Evolutionary conservation across 371 early-diverging fungal genomes (phyloP), one percentile per base, ranked within the genome.

Genomic region (Mucor velutinosus): DNA sequence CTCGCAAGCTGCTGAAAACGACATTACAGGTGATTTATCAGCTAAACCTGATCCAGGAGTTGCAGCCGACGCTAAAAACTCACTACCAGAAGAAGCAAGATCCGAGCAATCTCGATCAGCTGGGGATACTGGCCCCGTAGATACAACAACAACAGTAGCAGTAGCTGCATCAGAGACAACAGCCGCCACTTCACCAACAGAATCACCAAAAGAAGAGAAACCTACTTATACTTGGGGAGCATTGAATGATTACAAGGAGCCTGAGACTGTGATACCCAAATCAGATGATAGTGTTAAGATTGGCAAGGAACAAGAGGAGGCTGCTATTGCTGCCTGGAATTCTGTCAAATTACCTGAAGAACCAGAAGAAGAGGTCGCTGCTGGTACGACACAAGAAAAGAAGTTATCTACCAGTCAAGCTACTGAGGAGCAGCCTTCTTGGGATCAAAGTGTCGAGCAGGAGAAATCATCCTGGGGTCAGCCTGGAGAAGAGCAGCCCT

Each of bases 281-380:
- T 3, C 49, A 23, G 21, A 49, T 5, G 23, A 23, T 21, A 23
- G 21, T 11, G 21, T 21, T 2, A 49, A 49, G 11, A 49, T 49
- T 49, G 49, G n/a, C 10, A 49, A 62, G 23, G 62, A 32, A 27
- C 29, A 62, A 19, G 53, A 62, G 23, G 62, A 62, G 21, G 49
- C 21, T 12, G 62, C 53, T 35, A 21, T 62, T 33, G 33, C 23
- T 49, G 33, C 37, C 21, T 62, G 62, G 62, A 17, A 35, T 2
- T 7, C 53, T 14, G 55, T 17, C 19, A 55, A 55, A 35, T 37
- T 62, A 14, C 11, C 21, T 21, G 35, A 62, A 45, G 41, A n/a
- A 27, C 43, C 27, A 2, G 43, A 27, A 2, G 47, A 60, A 14
- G n/a, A 27, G 17, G 21, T 6, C 27, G 29, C 7, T 21, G 45